Conservation (phyloP, 805 yeast species). For the Cyberlindnera nakhonratchasimensis region DNA sequence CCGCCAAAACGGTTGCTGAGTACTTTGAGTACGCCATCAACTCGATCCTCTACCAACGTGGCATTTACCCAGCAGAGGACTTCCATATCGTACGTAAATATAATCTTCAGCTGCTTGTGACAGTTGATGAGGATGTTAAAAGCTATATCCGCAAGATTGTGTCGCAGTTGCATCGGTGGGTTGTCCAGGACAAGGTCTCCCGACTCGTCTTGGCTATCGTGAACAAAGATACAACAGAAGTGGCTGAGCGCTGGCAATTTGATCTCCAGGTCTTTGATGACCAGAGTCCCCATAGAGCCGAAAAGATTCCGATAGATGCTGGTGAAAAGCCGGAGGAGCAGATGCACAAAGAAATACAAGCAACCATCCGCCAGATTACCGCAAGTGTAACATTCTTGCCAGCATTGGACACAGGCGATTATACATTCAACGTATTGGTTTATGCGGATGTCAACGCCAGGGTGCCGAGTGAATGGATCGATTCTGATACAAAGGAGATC, state of each 20-base stretch:
- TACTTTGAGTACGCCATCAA: constrained; percentile 81
- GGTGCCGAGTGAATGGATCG: constrained; percentile 83
- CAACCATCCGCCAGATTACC: constrained; percentile 82
- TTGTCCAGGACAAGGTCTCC: constrained; percentile 62
- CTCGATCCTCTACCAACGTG: constrained; percentile 81
- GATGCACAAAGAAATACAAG: constrained; percentile 74
- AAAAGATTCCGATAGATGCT: constrained; percentile 1
- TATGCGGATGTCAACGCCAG: constrained; percentile 67
- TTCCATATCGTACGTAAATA: constrained; percentile 75
- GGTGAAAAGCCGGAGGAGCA: constrained; percentile 34
- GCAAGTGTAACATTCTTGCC: constrained; percentile 87
- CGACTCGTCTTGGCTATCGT: constrained; percentile 72
- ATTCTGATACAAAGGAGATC: constrained; percentile 59
- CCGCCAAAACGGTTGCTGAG: constrained; percentile 75
- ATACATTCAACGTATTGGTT: constrained; percentile 82
- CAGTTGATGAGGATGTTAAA: constrained; percentile 73
- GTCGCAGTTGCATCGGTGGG: constrained; percentile 71
- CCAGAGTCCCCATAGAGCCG: constrained; percentile 12
- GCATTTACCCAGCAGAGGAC: constrained; percentile 85
- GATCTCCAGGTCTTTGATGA: constrained; percentile 39
- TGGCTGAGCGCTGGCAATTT: constrained; percentile 86
- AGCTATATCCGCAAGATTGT: constrained; percentile 64
- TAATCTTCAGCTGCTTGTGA: constrained; percentile 69
- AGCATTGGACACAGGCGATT: constrained; percentile 53
- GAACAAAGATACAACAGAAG: constrained; percentile 60